Evolutionary conservation across 2,329 filamentous ascomycete genomes (phyloP).

Genomic region (Phoma sp.): DNA sequence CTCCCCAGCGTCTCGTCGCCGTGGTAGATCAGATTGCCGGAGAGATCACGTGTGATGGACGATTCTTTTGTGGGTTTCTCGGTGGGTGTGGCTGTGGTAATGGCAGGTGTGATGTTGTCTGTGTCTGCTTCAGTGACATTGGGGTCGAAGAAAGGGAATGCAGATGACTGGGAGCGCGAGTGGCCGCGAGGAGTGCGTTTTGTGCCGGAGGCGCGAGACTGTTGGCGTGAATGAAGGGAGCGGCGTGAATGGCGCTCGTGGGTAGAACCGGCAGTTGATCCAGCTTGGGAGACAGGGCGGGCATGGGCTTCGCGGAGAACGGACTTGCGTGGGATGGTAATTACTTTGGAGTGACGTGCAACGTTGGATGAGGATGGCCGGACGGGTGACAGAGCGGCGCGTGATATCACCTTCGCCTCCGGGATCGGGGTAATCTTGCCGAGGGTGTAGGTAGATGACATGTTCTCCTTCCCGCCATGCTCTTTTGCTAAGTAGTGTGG

Average conservation of each 20-base stretch:
- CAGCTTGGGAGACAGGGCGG: constrained; percentile 5
- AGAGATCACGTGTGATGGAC: constrained; percentile 24
- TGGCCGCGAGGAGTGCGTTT: constrained; percentile 26
- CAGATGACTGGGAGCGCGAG: constrained; percentile 39
- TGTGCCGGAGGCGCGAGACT: constrained; percentile 27
- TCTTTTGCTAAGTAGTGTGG: constrained; percentile 32
- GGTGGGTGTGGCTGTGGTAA: constrained; percentile 4
- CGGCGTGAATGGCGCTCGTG: constrained; percentile 36
- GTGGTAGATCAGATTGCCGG: constrained; percentile 31
- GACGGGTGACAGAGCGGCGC: constrained; percentile 24
- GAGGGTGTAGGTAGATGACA: constrained; percentile 33
- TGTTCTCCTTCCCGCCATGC: constrained; percentile 45
- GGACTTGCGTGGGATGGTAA: constrained; percentile 16
- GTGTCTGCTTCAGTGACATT: constrained; percentile 10
- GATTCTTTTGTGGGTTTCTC: constrained; percentile 2
- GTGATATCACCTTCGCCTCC: constrained; percentile 21
- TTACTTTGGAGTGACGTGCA: constrained; percentile 16
- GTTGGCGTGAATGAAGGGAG: constrained; percentile 31
- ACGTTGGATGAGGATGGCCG: constrained; percentile 12
- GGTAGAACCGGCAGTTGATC: constrained; percentile 19
- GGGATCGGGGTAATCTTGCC: constrained; percentile 16
- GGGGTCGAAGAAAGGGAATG: constrained; percentile 39
- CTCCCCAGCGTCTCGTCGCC: constrained; percentile 27
- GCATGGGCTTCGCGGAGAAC: constrained; percentile 7
- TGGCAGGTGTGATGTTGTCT: constrained; percentile 15